Evolutionary conservation across 495 filamentous ascomycete species (phyloP).

Genomic region (Penicillium parvum): DNA sequence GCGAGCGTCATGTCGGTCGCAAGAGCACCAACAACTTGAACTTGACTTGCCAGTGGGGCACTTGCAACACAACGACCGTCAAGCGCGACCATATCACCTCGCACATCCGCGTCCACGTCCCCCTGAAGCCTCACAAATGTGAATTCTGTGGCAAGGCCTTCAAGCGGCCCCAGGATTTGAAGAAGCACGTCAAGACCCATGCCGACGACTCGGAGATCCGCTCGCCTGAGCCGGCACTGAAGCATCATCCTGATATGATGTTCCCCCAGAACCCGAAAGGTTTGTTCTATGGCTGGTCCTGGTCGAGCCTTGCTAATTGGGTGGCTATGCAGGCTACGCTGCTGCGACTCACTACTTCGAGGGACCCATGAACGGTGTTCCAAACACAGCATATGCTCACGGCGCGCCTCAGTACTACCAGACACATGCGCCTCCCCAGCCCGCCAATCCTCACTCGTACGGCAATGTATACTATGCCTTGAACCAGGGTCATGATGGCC

Average conservation of each 20-base stretch:
- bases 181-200: constrained; percentile 99
- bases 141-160: constrained; percentile 98
- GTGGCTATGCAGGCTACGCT: constrained; percentile 29
- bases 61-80: constrained; percentile 91
- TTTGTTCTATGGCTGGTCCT: constrained; percentile 4
- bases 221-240: constrained; percentile 61
- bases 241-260: constrained; percentile 45
- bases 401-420: constrained; percentile 55
- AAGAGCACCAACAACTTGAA: constrained; percentile 99
- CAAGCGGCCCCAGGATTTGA: constrained; percentile 97
- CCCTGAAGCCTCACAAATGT: constrained; percentile 96
- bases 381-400: constrained; percentile 43
- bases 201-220: constrained; percentile 92
- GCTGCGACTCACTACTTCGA: constrained; percentile 45
- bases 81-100: constrained; percentile 99
- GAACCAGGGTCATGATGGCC: constrained; percentile 49
- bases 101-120: constrained; percentile 97
- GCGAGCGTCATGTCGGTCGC: constrained; percentile 95
- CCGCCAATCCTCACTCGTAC: constrained; percentile 50
- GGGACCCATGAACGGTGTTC: constrained; percentile 36
- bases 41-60: constrained; percentile 94
- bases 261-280: constrained; percentile 46
- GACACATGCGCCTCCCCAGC: constrained; percentile 47
- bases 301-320: constrained; percentile 1
- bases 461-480: constrained; percentile 69